Base-by-base conservation (phyloP, 1,284 basidiomycete species). In the Cryptococcus floricola region DNA sequence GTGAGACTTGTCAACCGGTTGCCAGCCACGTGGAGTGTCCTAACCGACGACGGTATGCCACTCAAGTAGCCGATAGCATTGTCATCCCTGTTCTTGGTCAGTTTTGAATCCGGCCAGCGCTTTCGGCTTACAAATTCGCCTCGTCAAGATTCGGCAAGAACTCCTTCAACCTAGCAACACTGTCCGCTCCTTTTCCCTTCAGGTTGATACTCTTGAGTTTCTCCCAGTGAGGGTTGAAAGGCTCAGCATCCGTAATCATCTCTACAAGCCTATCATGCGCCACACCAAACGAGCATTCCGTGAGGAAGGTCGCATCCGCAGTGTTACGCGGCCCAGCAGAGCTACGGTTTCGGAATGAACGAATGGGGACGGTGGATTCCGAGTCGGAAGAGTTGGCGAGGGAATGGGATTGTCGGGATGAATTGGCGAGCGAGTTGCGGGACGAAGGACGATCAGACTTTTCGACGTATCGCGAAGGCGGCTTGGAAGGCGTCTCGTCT, bases 151-250 rank as follows among this genome's bases (percentile, higher is more conserved):
- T 81, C 7, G 96, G 95, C 59, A 97, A 76, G 73, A 97, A 95
- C 78, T 98, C 95, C 71, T 96, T 94, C 64, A 98, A 78, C 56
- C 93, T 81, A 37, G 92, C 89, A 23, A 95, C 86, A 66, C 91
- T 93, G 68, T 98, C 94, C 48, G 95, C 78, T 48, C 84, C 83
- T 73, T 88, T 88, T 50, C 81, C 80, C 39, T 87, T 87, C 64
- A 98, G 79, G 71, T 98, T 87, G 63, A 98, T 86, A 14, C 78
- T 77, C 54, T 73, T 80, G 61, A 98, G 77, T 47, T 84, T 80
- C 65, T 97, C 92, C 95, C 95, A 98, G 72, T 91, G 83, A 16
- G 93, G 91, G 71, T 94, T 90, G 77, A 92, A 97, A 1, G 94
- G 92, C 71, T 94, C 88, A 13, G 94, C 86, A 69, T 98, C 94